Base-by-base conservation (phyloP, 208 protist genomes). In the Leishmania arabica region DNA sequence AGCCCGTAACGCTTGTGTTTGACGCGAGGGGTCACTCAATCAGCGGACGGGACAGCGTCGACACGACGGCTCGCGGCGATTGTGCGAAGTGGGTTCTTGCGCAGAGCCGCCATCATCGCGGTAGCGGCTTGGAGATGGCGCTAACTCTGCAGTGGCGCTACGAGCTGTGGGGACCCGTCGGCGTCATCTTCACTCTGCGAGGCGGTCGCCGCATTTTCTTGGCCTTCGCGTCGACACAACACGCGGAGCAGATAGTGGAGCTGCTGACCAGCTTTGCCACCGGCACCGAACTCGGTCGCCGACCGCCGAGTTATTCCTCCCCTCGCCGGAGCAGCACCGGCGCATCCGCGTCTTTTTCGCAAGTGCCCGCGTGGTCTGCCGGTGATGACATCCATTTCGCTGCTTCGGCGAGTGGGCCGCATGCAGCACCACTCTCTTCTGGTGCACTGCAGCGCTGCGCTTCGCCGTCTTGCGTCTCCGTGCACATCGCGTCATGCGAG, bases 111-210 rank as follows among this genome's bases (percentile, higher is more conserved):
- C 37, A 27, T 51, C 56, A n/a, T n/a, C 56, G 40, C 74, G 13
- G 53, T 64, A 6, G 7, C 72, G 31, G 49, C 34, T 13, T 8
- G 47, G 51, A 42, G 19, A 62, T 27, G 19, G 15, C 1, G 31
- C 17, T 31, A 17, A 37, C 34, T 73, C 71, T 85, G 53, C 69
- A 76, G 42, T 90, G 87, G 87, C 72, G 72, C 27, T 90, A 86
- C 69, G 82, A 82, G 24, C 77, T 91, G 72, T 91, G 85, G 84
- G 88, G 88, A 0, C 85, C 88, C 17, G 83, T 88, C 0, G 88
- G 88, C 31, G 45, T 91, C 42, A 70, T 86, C 4, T 77, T 91
- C 24, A 79, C 74, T 21, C 78, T 91, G 6, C 66, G 65, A 13
- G 83, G 88, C 3, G 83, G 85, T 2, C 75, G 75, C 8, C 56